These are phyloP conservation scores for Cercospora beticola DNA, from an alignment of 2,329 filamentous ascomycete species.

Conservation along the genomic window DNA sequence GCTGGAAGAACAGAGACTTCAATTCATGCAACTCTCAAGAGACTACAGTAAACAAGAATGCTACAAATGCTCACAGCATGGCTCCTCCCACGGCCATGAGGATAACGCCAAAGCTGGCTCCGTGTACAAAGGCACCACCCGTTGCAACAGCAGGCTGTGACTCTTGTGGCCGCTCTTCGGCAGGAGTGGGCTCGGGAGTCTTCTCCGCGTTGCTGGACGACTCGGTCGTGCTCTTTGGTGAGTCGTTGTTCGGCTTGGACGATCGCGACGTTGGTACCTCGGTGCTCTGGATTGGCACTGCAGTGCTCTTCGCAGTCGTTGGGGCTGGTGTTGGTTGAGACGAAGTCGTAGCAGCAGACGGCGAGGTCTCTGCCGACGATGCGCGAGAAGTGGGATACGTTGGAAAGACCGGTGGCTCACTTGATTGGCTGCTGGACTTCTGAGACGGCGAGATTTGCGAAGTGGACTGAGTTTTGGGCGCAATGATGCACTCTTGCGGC, in stretches of 20 bases:
- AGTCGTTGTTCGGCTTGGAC: not conserved
- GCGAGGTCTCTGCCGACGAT: not conserved
- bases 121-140: not conserved
- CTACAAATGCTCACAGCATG: conserved; percentile 5
- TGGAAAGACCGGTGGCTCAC: not conserved
- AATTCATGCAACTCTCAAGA: not conserved
- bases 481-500: not conserved
- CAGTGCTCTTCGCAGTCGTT: not conserved
- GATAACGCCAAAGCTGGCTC: conserved; percentile 1
- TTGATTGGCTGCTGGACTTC: not conserved
- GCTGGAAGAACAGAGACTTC: not conserved
- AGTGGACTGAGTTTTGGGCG: not conserved
- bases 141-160: not conserved
- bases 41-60: not conserved
- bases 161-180: not conserved
- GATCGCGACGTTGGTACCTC: not conserved
- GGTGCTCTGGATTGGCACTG: not conserved
- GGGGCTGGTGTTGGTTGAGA: not conserved
- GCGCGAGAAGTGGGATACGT: not conserved
- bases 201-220: not conserved
- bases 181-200: not conserved
- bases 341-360: not conserved
- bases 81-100: not conserved
- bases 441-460: not conserved
- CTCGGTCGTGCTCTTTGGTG: not conserved